Conservation (phyloP, 2,329 filamentous ascomycete species). For the Claviceps africana region DNA sequence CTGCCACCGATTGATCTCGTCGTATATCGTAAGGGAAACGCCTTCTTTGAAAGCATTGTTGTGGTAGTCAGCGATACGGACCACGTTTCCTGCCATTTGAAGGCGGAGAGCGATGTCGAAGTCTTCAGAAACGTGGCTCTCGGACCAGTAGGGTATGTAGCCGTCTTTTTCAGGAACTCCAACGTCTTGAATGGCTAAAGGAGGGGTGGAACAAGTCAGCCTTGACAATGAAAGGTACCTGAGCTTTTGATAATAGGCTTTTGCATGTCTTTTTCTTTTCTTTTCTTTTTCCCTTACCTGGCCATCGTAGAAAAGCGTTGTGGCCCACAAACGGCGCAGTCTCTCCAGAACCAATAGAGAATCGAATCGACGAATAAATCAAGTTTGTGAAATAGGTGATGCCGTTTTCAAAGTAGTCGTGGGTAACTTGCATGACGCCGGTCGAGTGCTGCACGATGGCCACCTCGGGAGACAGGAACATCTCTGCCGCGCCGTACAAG, state of each 20-base stretch:
- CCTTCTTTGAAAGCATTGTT: conserved; percentile 59
- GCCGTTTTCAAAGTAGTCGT: conserved; percentile 57
- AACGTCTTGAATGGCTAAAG: conserved; percentile 21
- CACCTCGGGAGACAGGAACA: conserved; percentile 55
- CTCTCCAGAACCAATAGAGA: conserved; percentile 56
- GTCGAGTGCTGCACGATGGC: conserved; percentile 60
- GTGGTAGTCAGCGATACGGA: conserved; percentile 56
- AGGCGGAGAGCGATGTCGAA: conserved; percentile 63
- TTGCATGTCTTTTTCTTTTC: too few relatives aligned
- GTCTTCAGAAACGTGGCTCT: conserved; percentile 62
- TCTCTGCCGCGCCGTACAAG: conserved; percentile 55
- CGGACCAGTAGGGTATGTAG: conserved; percentile 59
- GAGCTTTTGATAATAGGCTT: too few relatives aligned
- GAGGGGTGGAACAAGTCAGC: background rate
- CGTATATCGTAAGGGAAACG: conserved; percentile 59
- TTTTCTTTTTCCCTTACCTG: conserved; percentile 6
- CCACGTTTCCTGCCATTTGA: conserved; percentile 52
- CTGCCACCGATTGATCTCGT: conserved; percentile 58
- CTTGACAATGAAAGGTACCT: background rate
- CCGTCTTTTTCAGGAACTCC: conserved; percentile 23
- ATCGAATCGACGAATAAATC: conserved; percentile 60
- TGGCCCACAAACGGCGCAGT: conserved; percentile 65
- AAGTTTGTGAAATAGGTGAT: conserved; percentile 71
- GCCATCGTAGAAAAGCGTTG: conserved; percentile 62
- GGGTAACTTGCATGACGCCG: conserved; percentile 63